A percentile compares a stretch with the other conserved stretches of the same genome.
Conservation (phyloP, 1,284 basidiomycete species). For the Agroathelia rolfsii region DNA sequence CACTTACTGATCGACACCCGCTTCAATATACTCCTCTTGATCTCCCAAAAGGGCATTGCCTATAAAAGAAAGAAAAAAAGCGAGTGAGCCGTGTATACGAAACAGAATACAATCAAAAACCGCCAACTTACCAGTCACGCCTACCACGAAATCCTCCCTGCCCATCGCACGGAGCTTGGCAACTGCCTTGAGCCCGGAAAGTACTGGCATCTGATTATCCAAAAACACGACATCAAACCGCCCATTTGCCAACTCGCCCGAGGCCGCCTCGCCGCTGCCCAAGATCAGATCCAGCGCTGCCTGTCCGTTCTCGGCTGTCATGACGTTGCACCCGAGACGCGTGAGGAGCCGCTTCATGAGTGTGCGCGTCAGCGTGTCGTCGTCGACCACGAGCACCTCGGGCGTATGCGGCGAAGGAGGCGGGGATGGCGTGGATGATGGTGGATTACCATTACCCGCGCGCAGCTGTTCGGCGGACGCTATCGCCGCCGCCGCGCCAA, state of each 20-base stretch:
- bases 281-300: constrained; percentile 70
- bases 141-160: constrained; percentile 67
- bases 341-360: constrained; percentile 78
- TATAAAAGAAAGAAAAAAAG: constrained; percentile 17
- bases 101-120: constrained; percentile 13
- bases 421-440: constrained; percentile 4
- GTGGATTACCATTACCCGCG: constrained; percentile 1
- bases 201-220: constrained; percentile 83
- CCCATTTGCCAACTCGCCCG: too few species aligned
- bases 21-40: constrained; percentile 67
- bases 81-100: constrained; percentile 17
- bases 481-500: constrained; percentile 16
- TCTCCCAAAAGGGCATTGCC: constrained; percentile 61
- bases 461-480: constrained; percentile 11
- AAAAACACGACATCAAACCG: constrained; percentile 71
- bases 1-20: constrained; percentile 67
- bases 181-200: constrained; percentile 71
- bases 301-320: constrained; percentile 82
- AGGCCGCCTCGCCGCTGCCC: too few species aligned
- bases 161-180: constrained; percentile 56
- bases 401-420: constrained; percentile 6
- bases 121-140: constrained; percentile 51
- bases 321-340: constrained; percentile 69
- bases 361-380: constrained; percentile 69
- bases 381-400: constrained; percentile 66